Evolutionary conservation across 2,329 filamentous ascomycete species (phyloP), one percentile per base, ranked within the genome.

Genomic region (Fusarium sp.): DNA sequence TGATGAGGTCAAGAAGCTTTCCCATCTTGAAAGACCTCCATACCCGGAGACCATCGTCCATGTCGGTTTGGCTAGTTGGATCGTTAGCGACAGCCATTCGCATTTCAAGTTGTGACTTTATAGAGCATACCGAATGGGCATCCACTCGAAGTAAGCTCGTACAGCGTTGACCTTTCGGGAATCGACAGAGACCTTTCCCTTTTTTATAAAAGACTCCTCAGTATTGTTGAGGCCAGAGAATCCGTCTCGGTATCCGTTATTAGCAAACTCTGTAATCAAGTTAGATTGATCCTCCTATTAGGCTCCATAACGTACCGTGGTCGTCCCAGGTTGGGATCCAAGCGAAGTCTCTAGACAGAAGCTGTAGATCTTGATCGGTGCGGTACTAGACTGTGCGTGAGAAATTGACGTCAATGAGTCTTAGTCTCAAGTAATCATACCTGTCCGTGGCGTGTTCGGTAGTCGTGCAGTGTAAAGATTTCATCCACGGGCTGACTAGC

Each of bases 101-200:
- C 5, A 13, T 15, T 25, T 2, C 10, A 88, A 5, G 9, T 13
- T 13, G 2, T 29, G 6, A 10, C 5, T n/a, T 32, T 7, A n/a
- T 12, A 13, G 16, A n/a, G n/a, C n/a, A 34, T 91, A 89, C 16
- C 82, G 81, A 30, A 78, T 74, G 1, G 74, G 74, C 73, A 77
- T 76, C 87, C 88, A 90, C 75, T 91, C 89, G 63, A 91, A 91
- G 74, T 91, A 91, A 2, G 90, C 90, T 40, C 91, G 84, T 4
- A 93, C 90, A 3, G 90, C 91, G 56, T 92, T 91, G 83, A 91
- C 89, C 81, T 92, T 93, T 68, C 90, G 85, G 76, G 91, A 88
- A 70, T 92, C 90, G n/a, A 92, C 87, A 32, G 85, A 87, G n/a
- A 92, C 58, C 6, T 49, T 58, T 6, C 69, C 69, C 3, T 52